Evolutionary conservation across 225 moss, liverwort and hornwort genomes (phyloP).

Genomic region (Pseudoscleropodium purum): DNA sequence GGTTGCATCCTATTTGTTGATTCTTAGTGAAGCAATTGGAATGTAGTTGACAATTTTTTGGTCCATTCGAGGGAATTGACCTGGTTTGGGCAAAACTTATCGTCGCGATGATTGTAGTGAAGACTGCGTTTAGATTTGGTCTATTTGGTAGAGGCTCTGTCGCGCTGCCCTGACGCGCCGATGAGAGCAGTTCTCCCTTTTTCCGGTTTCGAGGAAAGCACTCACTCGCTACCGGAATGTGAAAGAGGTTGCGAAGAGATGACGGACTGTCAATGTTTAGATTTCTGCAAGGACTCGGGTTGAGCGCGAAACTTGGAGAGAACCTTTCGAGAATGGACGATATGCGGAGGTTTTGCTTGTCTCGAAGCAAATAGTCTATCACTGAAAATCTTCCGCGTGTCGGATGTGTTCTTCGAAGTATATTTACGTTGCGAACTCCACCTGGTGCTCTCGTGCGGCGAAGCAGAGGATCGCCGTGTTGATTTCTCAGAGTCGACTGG

Average conservation of each 20-base stretch:
- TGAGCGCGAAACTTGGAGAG: background rate
- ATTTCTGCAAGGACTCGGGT: background rate
- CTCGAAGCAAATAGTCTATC: background rate
- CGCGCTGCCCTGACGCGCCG: background rate
- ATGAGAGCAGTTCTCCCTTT: background rate
- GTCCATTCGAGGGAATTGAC: conserved; percentile 1
- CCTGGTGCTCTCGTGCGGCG: background rate
- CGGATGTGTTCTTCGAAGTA: background rate
- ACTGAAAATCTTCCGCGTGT: background rate
- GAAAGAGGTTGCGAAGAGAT: background rate
- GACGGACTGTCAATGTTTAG: background rate
- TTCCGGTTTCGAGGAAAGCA: background rate
- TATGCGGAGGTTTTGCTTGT: background rate
- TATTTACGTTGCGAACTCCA: background rate
- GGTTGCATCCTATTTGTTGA: background rate
- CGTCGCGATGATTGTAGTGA: background rate
- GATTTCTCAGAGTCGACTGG: background rate
- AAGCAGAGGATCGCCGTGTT: background rate
- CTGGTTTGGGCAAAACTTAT: background rate
- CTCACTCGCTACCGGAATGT: background rate
- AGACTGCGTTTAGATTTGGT: background rate
- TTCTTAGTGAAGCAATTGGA: background rate
- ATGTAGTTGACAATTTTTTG: background rate
- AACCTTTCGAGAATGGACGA: background rate
- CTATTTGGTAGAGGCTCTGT: background rate